Evolutionary conservation across 106 monocot genomes (phyloP), one percentile per base, ranked within the genome.

Genomic region (Dendrobium officinale): DNA sequence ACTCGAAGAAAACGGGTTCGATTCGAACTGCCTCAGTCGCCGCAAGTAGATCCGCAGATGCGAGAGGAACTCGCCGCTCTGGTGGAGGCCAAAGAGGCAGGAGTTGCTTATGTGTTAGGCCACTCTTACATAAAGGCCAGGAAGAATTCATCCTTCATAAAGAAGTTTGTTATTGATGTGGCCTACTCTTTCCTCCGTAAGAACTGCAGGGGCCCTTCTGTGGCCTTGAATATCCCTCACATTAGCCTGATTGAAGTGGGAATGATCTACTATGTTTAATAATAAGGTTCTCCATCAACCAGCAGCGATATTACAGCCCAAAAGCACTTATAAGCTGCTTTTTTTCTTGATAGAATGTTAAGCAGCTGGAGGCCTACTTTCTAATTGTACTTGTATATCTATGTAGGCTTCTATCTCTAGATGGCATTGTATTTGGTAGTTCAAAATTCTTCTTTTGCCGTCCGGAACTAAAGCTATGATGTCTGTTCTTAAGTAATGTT

Each of bases 161-260:
- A 88, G 83, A 88, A 85, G 81, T 83, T 88, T 79, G 85, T 77
- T 61, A 88, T 88, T 33, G 74, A 86, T 56, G 85, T 86, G 67
- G 88, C 92, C 59, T 95, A 95, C 80, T 95, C 95, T 67, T 95
- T 95, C 80, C 87, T 95, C 16, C 72, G 95, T 5, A 95, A 95
- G 84, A 95, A 95, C 56, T 95, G 95, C 86, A 86, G 95, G 80
- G 95, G 95, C 0, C 92, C 95, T n/a, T 86, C 92, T 6, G 92
- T 95, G 15, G 89, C 92, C 10, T 74, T 95, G 61, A 87, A 89
- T 77, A 93, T 95, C 24, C 95, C 92, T 61, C 95, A 95, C 79
- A 91, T 95, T 31, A 95, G 95, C 67, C 87, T 95, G 2, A 91
- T 95, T 47, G 95, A 95, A 82, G 95, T 95, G 15, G 95, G 95